phyloP scores from a whole-genome alignment of 805 yeast species.

The Hanseniaspora lachancei region DNA sequence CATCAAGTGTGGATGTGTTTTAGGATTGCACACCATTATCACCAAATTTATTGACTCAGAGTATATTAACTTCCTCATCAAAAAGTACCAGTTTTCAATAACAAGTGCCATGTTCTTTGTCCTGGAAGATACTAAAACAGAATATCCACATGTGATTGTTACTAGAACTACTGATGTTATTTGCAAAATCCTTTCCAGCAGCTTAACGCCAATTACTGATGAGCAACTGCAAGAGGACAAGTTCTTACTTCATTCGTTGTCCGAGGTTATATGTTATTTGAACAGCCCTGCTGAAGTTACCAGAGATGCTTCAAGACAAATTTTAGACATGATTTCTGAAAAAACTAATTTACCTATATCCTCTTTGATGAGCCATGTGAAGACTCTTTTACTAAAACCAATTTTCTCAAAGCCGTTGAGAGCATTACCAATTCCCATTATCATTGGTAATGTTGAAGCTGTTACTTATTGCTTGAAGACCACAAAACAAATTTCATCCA shows the following conservation, averaged over 20 bases:
- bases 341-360: constrained; percentile 58
- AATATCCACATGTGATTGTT: constrained; percentile 71
- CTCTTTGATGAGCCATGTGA: constrained; percentile 68
- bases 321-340: constrained; percentile 54
- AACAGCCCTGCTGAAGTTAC: constrained; percentile 79
- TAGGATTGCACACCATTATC: constrained; percentile 66
- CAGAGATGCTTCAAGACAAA: constrained; percentile 65
- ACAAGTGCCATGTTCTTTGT: constrained; percentile 81
- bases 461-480: constrained; percentile 64
- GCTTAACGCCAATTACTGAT: background rate
- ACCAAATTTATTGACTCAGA: constrained; percentile 30
- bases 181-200: constrained; percentile 36
- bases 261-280: constrained; percentile 83
- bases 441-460: constrained; percentile 95
- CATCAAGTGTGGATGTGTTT: constrained; percentile 75
- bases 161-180: constrained; percentile 58
- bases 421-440: constrained; percentile 97
- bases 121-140: constrained; percentile 74
- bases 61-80: constrained; percentile 60
- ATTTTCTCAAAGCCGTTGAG: constrained; percentile 93
- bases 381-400: constrained; percentile 72
- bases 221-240: constrained; percentile 30
- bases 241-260: constrained; percentile 66
- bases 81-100: constrained; percentile 67
- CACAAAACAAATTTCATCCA: constrained; percentile 66